Conservation (phyloP, 352 stramenopile genomes). For the Phytophthora palmivora region DNA sequence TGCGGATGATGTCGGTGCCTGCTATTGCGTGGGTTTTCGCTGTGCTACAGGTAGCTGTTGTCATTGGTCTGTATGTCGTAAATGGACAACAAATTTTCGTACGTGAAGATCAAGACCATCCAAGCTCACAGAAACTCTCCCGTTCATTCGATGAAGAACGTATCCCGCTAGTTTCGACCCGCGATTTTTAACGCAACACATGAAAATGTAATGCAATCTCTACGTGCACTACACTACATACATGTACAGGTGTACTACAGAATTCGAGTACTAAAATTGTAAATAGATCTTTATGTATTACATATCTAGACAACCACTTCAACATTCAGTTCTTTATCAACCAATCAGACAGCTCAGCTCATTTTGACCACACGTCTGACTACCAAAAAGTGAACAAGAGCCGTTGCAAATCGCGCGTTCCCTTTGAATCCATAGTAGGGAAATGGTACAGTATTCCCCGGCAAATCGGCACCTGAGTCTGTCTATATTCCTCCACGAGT, state of each 20-base stretch:
- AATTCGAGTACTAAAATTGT: no score
- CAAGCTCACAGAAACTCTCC: background rate
- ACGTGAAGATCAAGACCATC: background rate
- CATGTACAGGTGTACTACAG: no score
- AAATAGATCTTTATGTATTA: no score
- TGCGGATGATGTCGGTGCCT: slow-evolving; percentile 39
- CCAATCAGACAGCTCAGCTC: background rate
- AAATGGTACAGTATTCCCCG: no score
- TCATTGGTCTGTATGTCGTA: slow-evolving; percentile 24
- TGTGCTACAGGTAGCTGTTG: slow-evolving; percentile 14
- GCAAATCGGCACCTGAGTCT: no score
- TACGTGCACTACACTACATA: no score
- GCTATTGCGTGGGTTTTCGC: slow-evolving; percentile 39
- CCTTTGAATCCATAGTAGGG: no score
- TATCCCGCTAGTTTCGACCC: background rate
- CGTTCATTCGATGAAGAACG: background rate
- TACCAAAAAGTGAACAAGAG: no score
- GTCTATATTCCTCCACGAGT: no score
- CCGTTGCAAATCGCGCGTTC: no score
- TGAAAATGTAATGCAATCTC: background rate
- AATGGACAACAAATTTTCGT: background rate
- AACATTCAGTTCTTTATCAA: background rate
- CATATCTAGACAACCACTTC: no score
- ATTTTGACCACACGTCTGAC: background rate
- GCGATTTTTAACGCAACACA: background rate